Base-by-base conservation (phyloP, 345 rosid genomes). In the Reutealis trisperma region DNA sequence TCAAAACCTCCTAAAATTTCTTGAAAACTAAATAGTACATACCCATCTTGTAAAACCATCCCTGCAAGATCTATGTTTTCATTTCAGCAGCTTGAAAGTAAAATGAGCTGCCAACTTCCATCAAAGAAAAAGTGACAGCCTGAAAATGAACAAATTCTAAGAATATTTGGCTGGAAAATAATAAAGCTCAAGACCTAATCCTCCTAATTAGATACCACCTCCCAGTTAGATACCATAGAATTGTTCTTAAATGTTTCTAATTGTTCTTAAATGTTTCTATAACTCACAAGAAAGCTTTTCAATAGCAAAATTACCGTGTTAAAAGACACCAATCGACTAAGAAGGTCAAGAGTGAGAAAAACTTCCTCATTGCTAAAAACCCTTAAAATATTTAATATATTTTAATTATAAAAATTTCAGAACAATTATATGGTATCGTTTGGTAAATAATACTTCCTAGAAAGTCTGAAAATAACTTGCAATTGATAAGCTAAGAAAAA, bases 281-380 rank as follows among this genome's bases (percentile, higher is more conserved):
- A 4, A 22, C 60, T 55, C 27, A 74, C 8, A 47, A 52, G 49
- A 57, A 1, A 77, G 63, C 49, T n/a, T 21, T 14, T 63, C n/a
- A 67, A 27, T 19, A 65, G 62, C 18, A 57, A 30, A 77, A 69
- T 85, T 87, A 95, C 99, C 96, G 25, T 81, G 87, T 87, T 91
- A 81, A 78, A 93, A 72, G 94, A 90, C 77, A 92, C 91, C 92
- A 95, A 86, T 72, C 90, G 89, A 81, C 81, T 79, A 71, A 95
- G 87, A 66, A 95, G 88, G 78, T 93, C 96, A 47, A 95, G 90
- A 81, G 77, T 88, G 84, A 67, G 86, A 86, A 81, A 77, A 71
- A 85, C 86, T 82, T 93, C 94, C 71, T 82, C 76, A 37, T 84
- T 91, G 76, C 83, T 81, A n/a, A n/a, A n/a, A n/a, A n/a, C n/a